Conservation (phyloP, 495 filamentous ascomycete genomes). For the Lasiosphaeriaceae sp. region DNA sequence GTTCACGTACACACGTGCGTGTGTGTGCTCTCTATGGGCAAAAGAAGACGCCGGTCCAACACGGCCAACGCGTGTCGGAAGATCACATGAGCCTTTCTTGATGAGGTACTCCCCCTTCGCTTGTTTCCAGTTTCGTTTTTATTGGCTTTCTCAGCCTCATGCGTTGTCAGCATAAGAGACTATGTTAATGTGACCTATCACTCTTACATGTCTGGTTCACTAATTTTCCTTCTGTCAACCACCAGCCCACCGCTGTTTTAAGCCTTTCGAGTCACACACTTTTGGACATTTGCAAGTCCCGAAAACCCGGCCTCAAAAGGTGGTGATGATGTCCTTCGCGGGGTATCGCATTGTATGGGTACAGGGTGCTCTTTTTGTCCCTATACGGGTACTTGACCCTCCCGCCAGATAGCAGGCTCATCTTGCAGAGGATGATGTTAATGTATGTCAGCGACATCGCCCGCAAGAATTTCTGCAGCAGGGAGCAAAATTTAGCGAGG, state of each 20-base stretch:
- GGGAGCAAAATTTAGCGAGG: no score
- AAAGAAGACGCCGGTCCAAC: no score
- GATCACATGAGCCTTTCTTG: slow-evolving; percentile 16
- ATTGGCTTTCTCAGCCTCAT: neutral
- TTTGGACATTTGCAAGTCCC: no score
- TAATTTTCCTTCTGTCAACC: neutral
- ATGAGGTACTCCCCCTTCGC: slow-evolving; percentile 11
- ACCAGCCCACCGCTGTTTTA: neutral
- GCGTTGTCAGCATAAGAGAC: neutral
- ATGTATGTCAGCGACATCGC: no score
- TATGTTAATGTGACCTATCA: neutral
- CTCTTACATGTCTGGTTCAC: neutral
- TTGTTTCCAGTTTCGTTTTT: neutral
- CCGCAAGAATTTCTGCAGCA: no score
- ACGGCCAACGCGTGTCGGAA: slow-evolving; percentile 5
- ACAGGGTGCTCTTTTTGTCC: neutral
- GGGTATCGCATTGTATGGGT: neutral
- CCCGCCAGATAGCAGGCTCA: neutral
- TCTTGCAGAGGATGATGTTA: no score
- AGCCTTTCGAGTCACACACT: no score
- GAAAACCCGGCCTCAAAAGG: neutral
- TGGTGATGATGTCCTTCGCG: neutral
- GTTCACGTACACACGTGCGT: no score
- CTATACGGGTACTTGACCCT: neutral
- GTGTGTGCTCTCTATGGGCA: no score